phyloP scores from a whole-genome alignment of 176 grass and related monocot species.

The Hordeum marinum region DNA sequence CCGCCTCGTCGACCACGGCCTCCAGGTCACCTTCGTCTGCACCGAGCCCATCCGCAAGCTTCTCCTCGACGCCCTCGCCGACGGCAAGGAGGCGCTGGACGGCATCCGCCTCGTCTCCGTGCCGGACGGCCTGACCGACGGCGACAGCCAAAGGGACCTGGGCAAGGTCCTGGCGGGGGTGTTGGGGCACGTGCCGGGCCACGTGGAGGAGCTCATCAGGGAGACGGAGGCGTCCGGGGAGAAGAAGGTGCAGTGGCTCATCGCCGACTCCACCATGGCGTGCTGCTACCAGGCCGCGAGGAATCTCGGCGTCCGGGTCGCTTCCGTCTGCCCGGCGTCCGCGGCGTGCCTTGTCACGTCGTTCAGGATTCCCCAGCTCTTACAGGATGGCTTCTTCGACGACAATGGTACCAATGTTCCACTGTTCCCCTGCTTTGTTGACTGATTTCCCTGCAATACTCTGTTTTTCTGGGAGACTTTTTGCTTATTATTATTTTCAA shows the following conservation, averaged over 20 bases:
- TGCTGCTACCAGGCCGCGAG: slow-evolving; percentile 44
- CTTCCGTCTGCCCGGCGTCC: slow-evolving; percentile 38
- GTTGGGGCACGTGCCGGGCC: neutral
- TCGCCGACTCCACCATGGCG: slow-evolving; percentile 49
- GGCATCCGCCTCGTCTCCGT: slow-evolving; percentile 53
- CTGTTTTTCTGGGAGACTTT: no score
- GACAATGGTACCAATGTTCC: slow-evolving; percentile 38
- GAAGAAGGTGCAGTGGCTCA: slow-evolving; percentile 31
- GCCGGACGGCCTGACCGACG: slow-evolving; percentile 48
- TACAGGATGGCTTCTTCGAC: slow-evolving; percentile 41
- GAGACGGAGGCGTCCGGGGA: slow-evolving; percentile 5
- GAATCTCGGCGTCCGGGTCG: slow-evolving; percentile 33
- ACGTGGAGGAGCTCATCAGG: slow-evolving; percentile 25
- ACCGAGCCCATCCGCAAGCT: no score
- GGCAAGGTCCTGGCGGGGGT: slow-evolving; percentile 39
- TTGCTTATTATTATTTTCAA: no score
- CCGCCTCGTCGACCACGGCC: no score
- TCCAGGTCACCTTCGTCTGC: no score
- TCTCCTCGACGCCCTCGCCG: no score
- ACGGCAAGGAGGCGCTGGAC: neutral
- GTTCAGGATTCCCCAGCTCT: slow-evolving; percentile 41
- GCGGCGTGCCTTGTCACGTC: slow-evolving; percentile 19
- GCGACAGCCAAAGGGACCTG: slow-evolving; percentile 57
- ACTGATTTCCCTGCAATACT: no score
- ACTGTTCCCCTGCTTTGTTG: no score